Base-by-base conservation (phyloP, 352 stramenopile genomes). In the Phytophthora chlamydospora region DNA sequence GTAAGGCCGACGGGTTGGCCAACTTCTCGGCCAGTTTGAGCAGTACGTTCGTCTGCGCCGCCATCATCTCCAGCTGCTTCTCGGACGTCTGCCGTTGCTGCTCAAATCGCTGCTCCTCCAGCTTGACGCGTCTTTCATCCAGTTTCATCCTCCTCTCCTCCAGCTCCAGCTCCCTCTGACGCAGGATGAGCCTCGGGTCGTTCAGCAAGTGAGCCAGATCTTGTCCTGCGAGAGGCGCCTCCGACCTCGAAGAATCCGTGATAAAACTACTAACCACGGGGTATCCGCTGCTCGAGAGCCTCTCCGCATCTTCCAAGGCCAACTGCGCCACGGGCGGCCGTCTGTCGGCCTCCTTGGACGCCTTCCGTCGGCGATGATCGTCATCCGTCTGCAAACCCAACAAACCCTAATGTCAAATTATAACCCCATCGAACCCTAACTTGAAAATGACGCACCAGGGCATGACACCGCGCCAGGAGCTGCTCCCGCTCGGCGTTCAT, bases 31-130 rank as follows among this genome's bases (percentile, higher is more conserved):
- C 63, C 33, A 72, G 17, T 45, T 64, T 67, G 16, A 68, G 63
- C 58, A 72, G 34, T 11, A 72, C 44, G n/a, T 57, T 56, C 10
- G 63, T 72, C 45, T 72, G 63, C 10, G 63, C 58, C 2, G 57
- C 51, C 50, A 72, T 67, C 63, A 72, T 72, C 50, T 72, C 50
- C 40, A 72, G 8, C 29, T 72, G 63, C 34, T 66, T 66, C 33
- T 72, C 63, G 0, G 63, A 19, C 0, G 59, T 62, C 14, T 63
- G 48, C 11, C 63, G 41, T 32, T 72, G 63, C 44, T 72, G 63
- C 24, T 72, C 50, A 5, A 72, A 72, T 2, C 50, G 46, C 33
- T 72, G 58, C 29, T 72, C 63, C n/a, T 72, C 63, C 21, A 72
- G 21, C 27, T 59, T 64, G 17, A 68, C 31, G 0, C 63, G 57